phyloP scores from a whole-genome alignment of 805 yeast species.

The Blastobotrys mokoenaii region DNA sequence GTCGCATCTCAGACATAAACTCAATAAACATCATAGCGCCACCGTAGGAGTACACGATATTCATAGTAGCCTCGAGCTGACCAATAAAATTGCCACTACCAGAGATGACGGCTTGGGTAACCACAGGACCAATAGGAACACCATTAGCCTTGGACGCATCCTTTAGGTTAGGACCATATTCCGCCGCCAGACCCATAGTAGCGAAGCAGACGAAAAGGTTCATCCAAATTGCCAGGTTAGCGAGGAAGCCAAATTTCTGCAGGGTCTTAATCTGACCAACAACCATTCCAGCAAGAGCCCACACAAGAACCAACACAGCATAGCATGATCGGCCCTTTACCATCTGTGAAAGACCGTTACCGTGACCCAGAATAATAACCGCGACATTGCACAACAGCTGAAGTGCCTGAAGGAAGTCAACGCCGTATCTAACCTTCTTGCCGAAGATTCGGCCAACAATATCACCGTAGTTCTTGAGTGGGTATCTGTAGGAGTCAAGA shows the following conservation, averaged over 20 bases:
- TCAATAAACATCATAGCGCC: slow-evolving; percentile 44
- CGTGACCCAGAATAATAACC: slow-evolving; percentile 34
- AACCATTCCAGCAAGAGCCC: slow-evolving; percentile 38
- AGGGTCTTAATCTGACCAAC: slow-evolving; percentile 36
- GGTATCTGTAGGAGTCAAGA: slow-evolving; percentile 37
- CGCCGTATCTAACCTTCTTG: slow-evolving; percentile 25
- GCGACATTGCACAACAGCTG: slow-evolving; percentile 40
- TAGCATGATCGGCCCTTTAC: slow-evolving; percentile 30
- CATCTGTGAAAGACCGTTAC: slow-evolving; percentile 36
- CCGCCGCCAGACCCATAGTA: slow-evolving; percentile 37
- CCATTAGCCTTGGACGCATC: slow-evolving; percentile 13
- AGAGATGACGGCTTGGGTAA: slow-evolving; percentile 22
- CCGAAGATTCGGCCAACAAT: slow-evolving; percentile 35
- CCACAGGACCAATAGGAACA: slow-evolving; percentile 14
- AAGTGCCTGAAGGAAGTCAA: slow-evolving; percentile 33
- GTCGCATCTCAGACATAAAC: slow-evolving; percentile 40
- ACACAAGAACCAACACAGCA: slow-evolving; percentile 34
- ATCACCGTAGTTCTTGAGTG: slow-evolving; percentile 37
- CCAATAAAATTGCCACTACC: slow-evolving; percentile 23
- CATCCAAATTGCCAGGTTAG: slow-evolving; percentile 41
- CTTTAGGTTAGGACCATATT: slow-evolving; percentile 28
- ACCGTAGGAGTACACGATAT: slow-evolving; percentile 42
- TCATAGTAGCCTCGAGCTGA: slow-evolving; percentile 34
- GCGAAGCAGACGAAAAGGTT: slow-evolving; percentile 36
- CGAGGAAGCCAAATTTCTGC: slow-evolving; percentile 33